phyloP scores from a whole-genome alignment of 352 stramenopile species.

The Aphanomyces stellatus region DNA sequence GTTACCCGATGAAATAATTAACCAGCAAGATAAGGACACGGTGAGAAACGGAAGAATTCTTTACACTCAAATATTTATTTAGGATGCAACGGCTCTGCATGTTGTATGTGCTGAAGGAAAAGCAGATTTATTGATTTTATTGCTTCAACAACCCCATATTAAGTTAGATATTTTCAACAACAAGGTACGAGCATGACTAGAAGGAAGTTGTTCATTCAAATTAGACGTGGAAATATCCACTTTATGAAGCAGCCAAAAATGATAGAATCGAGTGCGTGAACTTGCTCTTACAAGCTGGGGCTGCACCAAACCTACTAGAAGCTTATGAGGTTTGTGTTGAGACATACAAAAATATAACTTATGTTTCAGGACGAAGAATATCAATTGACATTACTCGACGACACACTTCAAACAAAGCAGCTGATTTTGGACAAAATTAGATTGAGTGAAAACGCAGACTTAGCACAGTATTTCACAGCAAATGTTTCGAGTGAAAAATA shows the following conservation, averaged over 20 bases:
- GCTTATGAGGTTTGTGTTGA: neutral
- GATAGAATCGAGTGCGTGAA: neutral
- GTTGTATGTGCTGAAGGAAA: neutral
- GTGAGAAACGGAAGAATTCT: too few relatives aligned
- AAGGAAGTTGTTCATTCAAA: neutral
- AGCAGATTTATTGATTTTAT: neutral
- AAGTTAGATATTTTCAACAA: neutral
- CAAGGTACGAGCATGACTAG: neutral
- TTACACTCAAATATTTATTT: too few relatives aligned
- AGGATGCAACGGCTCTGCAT: neutral
- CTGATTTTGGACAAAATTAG: neutral
- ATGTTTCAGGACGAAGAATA: neutral
- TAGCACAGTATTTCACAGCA: neutral
- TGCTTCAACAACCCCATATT: neutral
- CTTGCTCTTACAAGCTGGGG: neutral
- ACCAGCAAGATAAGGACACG: neutral
- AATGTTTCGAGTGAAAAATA: neutral
- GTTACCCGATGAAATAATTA: neutral
- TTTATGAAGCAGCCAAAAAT: neutral
- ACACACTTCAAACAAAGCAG: neutral
- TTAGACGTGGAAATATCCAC: neutral
- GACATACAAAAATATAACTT: neutral
- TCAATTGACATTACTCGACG: neutral
- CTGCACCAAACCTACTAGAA: neutral
- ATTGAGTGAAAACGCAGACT: neutral